Conservation (phyloP, 352 stramenopile species). For the Phytopythium cucurbitacearum region DNA sequence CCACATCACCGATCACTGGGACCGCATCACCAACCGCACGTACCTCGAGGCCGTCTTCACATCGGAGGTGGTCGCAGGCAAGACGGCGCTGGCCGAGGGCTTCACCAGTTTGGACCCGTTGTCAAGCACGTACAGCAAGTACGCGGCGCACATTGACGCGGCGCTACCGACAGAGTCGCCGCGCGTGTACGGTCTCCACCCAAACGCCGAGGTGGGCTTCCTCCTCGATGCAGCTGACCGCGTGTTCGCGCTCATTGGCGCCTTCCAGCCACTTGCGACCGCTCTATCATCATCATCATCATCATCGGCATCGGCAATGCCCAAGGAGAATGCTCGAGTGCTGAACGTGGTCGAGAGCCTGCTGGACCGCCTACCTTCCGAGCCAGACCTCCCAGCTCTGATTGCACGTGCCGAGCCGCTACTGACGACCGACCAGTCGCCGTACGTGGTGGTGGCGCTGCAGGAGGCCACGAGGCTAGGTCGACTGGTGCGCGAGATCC, state of each 20-base stretch:
- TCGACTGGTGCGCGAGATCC: conserved; percentile 55
- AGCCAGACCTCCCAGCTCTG: conserved; percentile 54
- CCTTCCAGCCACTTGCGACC: conserved; percentile 42
- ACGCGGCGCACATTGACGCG: conserved; percentile 81
- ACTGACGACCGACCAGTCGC: conserved; percentile 54
- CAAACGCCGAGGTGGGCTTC: conserved; percentile 81
- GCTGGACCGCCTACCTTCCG: conserved; percentile 47
- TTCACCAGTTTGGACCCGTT: conserved; percentile 75
- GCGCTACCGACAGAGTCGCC: conserved; percentile 54
- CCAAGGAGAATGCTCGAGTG: conserved; percentile 27
- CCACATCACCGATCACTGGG: conserved; percentile 84
- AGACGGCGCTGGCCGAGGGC: conserved; percentile 47
- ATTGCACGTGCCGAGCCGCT: conserved; percentile 51
- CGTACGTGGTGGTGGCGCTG: conserved; percentile 81
- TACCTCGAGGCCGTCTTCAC: conserved; percentile 73
- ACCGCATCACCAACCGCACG: conserved; percentile 77
- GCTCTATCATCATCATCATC: conserved; percentile 3
- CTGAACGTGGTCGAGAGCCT: conserved; percentile 51
- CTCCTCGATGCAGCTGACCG: conserved; percentile 69
- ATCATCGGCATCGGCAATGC: conserved; percentile 3
- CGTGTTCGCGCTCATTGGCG: conserved; percentile 79
- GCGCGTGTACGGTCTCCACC: conserved; percentile 66
- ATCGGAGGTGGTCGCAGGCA: conserved; percentile 37
- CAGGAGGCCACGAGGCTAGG: conserved; percentile 82
- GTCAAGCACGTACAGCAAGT: conserved; percentile 90